Evolutionary conservation across 257 asterid genomes (phyloP).

Genomic region (Ligustrum vulgare): DNA sequence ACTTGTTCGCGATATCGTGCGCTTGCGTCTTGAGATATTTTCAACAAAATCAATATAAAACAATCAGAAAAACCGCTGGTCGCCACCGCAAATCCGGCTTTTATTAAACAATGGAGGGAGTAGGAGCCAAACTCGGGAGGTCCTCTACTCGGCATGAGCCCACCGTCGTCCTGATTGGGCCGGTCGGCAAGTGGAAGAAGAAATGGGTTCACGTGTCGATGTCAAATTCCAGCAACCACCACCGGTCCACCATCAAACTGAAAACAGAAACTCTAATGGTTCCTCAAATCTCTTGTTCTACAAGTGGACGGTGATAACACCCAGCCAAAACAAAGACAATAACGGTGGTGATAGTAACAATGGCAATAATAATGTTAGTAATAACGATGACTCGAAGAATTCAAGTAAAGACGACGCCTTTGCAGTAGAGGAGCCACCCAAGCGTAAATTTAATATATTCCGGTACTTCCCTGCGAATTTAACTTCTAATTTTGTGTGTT

Average conservation of each 20-base stretch:
- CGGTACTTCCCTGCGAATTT: slow-evolving; percentile 53
- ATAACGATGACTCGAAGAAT: slow-evolving; percentile 38
- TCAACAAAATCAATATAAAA: no score
- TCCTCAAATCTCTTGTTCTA: slow-evolving; percentile 69
- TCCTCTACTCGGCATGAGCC: slow-evolving; percentile 84
- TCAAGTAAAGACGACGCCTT: slow-evolving; percentile 39
- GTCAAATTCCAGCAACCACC: slow-evolving; percentile 23
- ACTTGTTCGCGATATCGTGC: no score
- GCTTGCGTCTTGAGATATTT: no score
- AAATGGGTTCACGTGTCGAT: slow-evolving; percentile 54
- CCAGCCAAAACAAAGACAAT: slow-evolving; percentile 42
- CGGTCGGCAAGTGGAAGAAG: slow-evolving; percentile 87
- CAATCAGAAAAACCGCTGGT: slow-evolving; percentile 7
- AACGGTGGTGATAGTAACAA: slow-evolving; percentile 23
- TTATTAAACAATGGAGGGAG: slow-evolving; percentile 68
- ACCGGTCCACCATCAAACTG: slow-evolving; percentile 25
- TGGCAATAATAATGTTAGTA: neutral
- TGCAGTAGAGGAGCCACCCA: slow-evolving; percentile 64
- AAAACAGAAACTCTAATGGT: slow-evolving; percentile 46
- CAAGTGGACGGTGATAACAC: slow-evolving; percentile 76
- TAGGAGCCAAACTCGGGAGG: slow-evolving; percentile 89
- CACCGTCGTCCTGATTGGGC: slow-evolving; percentile 78
- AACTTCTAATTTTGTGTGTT: slow-evolving; percentile 7
- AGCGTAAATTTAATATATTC: slow-evolving; percentile 77
- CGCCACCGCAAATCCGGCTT: slow-evolving; percentile 13